A percentile compares a stretch with the other conserved stretches of the same genome.
phyloP scores from a whole-genome alignment of 805 yeast genomes.

The Debaryomyces prosopidis region DNA sequence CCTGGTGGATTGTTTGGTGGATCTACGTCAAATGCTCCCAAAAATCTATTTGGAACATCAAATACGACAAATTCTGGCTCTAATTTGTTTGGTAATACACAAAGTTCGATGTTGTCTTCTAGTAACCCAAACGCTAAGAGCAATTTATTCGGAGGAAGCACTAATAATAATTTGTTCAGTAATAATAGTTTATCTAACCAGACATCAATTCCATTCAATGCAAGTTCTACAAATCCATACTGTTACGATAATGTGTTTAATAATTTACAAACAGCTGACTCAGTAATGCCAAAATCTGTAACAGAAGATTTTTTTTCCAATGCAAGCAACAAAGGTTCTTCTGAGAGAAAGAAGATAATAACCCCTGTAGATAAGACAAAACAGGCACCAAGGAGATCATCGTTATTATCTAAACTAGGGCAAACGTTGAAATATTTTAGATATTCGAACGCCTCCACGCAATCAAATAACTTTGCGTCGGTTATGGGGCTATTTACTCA shows the following conservation, averaged over 20 bases:
- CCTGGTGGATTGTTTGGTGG: slow-evolving; percentile 21
- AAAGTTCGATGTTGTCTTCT: background rate
- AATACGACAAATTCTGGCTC: background rate
- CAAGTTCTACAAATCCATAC: slow-evolving; percentile 26
- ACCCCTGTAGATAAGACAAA: slow-evolving; percentile 14
- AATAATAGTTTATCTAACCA: background rate
- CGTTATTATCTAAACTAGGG: slow-evolving; percentile 33
- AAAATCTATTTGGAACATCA: background rate
- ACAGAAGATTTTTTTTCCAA: slow-evolving; percentile 27
- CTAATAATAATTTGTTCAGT: background rate
- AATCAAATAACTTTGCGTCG: slow-evolving; percentile 8
- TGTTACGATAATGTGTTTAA: slow-evolving; percentile 25
- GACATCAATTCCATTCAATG: slow-evolving; percentile 1
- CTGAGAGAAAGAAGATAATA: slow-evolving; percentile 16
- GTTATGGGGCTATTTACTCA: slow-evolving; percentile 35
- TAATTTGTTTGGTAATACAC: slow-evolving; percentile 13
- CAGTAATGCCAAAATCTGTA: slow-evolving; percentile 33
- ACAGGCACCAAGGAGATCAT: slow-evolving; percentile 16
- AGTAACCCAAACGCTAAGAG: background rate
- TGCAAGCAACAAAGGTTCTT: slow-evolving; percentile 6
- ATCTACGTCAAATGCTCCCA: slow-evolving; percentile 8
- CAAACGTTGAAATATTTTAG: slow-evolving; percentile 35
- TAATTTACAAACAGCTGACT: slow-evolving; percentile 16
- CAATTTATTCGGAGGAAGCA: background rate
- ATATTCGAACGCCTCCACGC: slow-evolving; percentile 11